Evolutionary conservation across 2,329 filamentous ascomycete genomes (phyloP), one percentile per base, ranked within the genome.

Genomic region (Colletotrichum lupini): DNA sequence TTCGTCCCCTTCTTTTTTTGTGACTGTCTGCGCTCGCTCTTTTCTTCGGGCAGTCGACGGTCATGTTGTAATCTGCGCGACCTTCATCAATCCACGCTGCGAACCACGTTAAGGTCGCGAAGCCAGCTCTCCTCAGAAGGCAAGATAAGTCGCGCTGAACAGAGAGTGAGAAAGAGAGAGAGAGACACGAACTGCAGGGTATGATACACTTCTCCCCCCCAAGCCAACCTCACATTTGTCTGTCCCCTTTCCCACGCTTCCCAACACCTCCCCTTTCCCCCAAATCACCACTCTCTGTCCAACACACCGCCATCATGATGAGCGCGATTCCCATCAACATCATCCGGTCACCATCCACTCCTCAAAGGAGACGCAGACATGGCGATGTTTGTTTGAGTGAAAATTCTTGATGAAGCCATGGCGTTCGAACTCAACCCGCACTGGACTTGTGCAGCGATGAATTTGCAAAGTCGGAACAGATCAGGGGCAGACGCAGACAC

Each of bases 381-480:
- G 46, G 65, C 66, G 62, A 63, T 68, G 59, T 73, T 73, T 73
- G 65, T 63, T 61, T 71, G 73, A 70, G 64, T 67, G 66, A 74
- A 72, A 74, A 70, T 67, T 74, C 71, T 59, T 73, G 63, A 71
- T 74, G 56, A 74, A 56, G 59, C 53, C 62, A 63, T 69, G 60
- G 61, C 52, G 57, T 69, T 73, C 69, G 60, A 69, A 65, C 69
- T 72, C 68, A 67, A 61, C 65, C 59, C 73, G 66, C 61, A 60
- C 58, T 68, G 65, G 67, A 58, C 46, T 67, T 55, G 49, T 71
- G 73, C 73, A 75, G 71, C 73, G 65, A 75, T 73, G 42, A 75
- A 75, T 28, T 70, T 74, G 71, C 71, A 74, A 71, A 73, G 71
- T 70, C 71, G 67, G 61, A 73, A 61, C 46, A 68, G 71, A 60